Conservation (phyloP, 352 stramenopile species). For the Thalassiosira ordinaria region DNA sequence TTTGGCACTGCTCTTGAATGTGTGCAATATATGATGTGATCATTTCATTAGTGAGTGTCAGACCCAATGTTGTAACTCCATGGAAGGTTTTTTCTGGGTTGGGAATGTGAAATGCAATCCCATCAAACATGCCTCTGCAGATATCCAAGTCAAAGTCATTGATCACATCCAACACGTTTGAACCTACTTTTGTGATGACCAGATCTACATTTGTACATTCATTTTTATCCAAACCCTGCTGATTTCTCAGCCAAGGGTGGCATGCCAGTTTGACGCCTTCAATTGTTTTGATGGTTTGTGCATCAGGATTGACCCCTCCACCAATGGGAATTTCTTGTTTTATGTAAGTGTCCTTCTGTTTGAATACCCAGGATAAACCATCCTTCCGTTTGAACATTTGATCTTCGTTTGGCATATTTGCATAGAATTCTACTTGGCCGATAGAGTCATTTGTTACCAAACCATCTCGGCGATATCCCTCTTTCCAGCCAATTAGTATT, state of each 20-base stretch:
- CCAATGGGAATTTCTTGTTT: background rate
- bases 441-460: background rate
- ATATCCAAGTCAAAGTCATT: background rate
- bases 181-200: background rate
- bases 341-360: background rate
- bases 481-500: background rate
- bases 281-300: background rate
- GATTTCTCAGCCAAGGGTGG: too few relatives aligned
- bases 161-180: background rate
- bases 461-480: background rate
- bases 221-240: too few relatives aligned
- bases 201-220: background rate
- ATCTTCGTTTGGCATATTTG: background rate
- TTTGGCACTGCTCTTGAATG: too few relatives aligned
- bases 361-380: too few relatives aligned
- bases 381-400: background rate
- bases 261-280: background rate
- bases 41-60: too few relatives aligned
- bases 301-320: too few relatives aligned
- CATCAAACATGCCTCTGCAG: background rate
- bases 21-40: too few relatives aligned
- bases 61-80: too few relatives aligned
- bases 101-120: background rate
- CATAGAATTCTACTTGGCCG: background rate
- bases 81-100: background rate